Conservation (phyloP, 768 basidiomycete genomes). For the Leccinum rimulosum region DNA sequence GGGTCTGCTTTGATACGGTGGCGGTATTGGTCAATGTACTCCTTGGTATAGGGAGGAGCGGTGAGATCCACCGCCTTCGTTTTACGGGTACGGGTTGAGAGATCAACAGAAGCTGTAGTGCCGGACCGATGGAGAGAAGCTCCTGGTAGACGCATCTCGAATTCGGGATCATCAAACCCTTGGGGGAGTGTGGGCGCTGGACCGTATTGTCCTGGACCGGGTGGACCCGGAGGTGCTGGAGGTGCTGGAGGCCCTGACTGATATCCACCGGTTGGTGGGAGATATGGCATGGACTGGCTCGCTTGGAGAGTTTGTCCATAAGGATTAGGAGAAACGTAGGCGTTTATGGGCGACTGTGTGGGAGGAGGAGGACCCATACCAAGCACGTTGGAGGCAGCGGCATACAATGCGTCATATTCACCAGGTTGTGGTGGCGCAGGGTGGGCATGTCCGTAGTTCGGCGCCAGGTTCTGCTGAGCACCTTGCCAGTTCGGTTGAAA, state of each 20-base stretch:
- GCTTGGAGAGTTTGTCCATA: conserved; percentile 26
- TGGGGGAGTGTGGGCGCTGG: conserved; percentile 28
- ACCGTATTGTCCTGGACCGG: conserved; percentile 16
- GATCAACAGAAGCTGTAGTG: conserved; percentile 53
- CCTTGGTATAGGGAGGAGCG: conserved; percentile 87
- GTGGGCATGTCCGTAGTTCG: conserved; percentile 18
- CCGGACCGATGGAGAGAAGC: conserved; percentile 51
- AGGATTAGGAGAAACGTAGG: conserved; percentile 22
- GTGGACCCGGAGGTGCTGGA: conserved; percentile 16
- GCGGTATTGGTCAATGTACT: conserved; percentile 97
- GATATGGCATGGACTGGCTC: conserved; percentile 33
- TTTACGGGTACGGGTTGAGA: conserved; percentile 60
- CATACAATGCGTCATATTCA: conserved; percentile 61
- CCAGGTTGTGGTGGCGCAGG: conserved; percentile 30
- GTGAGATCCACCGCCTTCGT: conserved; percentile 80
- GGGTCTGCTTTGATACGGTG: conserved; percentile 96
- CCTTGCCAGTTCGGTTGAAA: conserved; percentile 30
- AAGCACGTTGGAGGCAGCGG: conserved; percentile 77
- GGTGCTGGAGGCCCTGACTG: conserved; percentile 11
- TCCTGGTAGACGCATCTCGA: conserved; percentile 50
- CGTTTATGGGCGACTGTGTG: conserved; percentile 16
- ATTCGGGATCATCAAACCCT: conserved; percentile 43
- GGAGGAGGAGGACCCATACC: conserved; percentile 68
- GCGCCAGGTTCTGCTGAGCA: conserved; percentile 21
- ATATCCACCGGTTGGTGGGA: conserved; percentile 30